A percentile compares a stretch with the other conserved stretches of the same genome.
Evolutionary conservation across 768 basidiomycete species (phyloP).

Genomic region (Suillus discolor): DNA sequence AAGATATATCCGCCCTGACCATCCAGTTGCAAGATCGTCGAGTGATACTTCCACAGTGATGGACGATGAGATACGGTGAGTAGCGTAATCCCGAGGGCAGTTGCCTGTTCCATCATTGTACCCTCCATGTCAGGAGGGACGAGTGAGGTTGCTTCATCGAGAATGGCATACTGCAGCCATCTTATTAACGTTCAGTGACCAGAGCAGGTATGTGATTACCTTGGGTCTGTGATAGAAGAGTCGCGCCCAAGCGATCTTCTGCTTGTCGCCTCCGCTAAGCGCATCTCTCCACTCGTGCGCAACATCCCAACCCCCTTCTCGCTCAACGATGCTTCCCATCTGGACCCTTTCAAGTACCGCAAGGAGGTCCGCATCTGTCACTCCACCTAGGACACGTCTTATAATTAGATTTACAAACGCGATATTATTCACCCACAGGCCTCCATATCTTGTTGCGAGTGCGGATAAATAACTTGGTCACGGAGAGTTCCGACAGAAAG

Average conservation of each 20-base stretch:
- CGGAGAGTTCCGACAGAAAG: slow-evolving; percentile 91
- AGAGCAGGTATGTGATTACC: slow-evolving; percentile 41
- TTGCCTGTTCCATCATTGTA: slow-evolving; percentile 93
- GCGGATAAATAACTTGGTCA: slow-evolving; percentile 96
- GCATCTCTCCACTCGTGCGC: slow-evolving; percentile 93
- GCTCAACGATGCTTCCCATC: slow-evolving; percentile 83
- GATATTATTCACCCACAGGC: slow-evolving; percentile 49
- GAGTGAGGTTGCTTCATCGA: slow-evolving; percentile 95
- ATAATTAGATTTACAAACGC: slow-evolving; percentile 7
- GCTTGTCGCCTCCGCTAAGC: slow-evolving; percentile 93
- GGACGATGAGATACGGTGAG: slow-evolving; percentile 95
- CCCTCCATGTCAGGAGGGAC: slow-evolving; percentile 94
- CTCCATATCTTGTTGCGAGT: slow-evolving; percentile 80
- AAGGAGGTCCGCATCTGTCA: slow-evolving; percentile 76
- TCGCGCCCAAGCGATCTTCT: slow-evolving; percentile 96
- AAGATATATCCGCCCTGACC: slow-evolving; percentile 96
- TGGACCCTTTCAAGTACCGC: slow-evolving; percentile 75
- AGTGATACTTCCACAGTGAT: slow-evolving; percentile 91
- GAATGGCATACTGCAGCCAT: slow-evolving; percentile 80
- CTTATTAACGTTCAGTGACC: slow-evolving; percentile 7
- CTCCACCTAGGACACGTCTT: slow-evolving; percentile 48
- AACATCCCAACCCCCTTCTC: slow-evolving; percentile 95
- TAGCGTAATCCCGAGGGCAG: slow-evolving; percentile 84
- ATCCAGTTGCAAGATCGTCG: slow-evolving; percentile 87
- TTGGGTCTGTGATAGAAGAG: slow-evolving; percentile 95